Conservation (phyloP, 495 filamentous ascomycete species). For the Pseudotulostoma volvatum region DNA sequence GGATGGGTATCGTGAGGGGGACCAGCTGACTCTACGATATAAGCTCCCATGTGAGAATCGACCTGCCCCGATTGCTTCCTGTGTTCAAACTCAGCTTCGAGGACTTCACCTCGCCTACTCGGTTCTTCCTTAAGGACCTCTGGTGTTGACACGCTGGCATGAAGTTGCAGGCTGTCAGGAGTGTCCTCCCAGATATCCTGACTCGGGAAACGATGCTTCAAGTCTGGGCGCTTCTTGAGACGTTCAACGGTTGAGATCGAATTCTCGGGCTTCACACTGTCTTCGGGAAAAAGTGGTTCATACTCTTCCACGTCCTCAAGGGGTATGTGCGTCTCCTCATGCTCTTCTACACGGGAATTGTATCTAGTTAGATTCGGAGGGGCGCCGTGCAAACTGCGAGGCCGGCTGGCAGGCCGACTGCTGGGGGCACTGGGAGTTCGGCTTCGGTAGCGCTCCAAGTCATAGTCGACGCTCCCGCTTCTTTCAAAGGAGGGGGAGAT, state of each 20-base stretch:
- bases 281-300: conserved; percentile 86
- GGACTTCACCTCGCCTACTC: conserved; percentile 4
- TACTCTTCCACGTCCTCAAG: conserved; percentile 88
- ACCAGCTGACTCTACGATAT: conserved; percentile 25
- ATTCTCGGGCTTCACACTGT: conserved; percentile 46
- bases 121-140: conserved; percentile 39
- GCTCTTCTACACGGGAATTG: conserved; percentile 32
- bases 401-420: conserved; percentile 60
- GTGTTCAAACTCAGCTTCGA: conserved; percentile 38
- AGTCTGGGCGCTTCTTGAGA: conserved; percentile 44
- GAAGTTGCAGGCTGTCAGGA: conserved; percentile 67
- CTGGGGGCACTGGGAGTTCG: conserved; percentile 36
- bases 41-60: conserved; percentile 29
- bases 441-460: conserved; percentile 23
- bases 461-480: conserved; percentile 40
- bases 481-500: conserved; percentile 51
- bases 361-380: conserved; percentile 30
- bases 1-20: conserved; percentile 3
- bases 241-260: conserved; percentile 41
- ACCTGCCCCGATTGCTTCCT: conserved; percentile 30
- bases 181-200: conserved; percentile 96
- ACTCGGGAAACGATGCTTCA: conserved; percentile 73
- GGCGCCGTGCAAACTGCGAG: conserved; percentile 42
- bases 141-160: conserved; percentile 72
- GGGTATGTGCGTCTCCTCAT: conserved; percentile 44